Evolutionary conservation across 331 rosid species (phyloP).

Genomic region (Quercus phellos): DNA sequence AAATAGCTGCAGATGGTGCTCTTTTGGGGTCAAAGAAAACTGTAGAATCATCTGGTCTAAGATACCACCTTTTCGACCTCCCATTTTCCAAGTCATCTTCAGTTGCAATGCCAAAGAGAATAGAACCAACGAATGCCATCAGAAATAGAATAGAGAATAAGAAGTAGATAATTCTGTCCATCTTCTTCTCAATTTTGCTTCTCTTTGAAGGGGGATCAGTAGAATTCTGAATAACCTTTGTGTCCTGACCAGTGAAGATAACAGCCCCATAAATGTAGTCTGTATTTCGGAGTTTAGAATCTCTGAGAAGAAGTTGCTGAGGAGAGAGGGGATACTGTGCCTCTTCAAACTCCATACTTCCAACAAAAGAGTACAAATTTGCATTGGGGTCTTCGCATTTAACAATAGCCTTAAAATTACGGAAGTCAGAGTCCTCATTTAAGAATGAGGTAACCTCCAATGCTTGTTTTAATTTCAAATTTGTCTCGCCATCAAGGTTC

Average conservation of each 20-base stretch:
- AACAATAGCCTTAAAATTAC: constrained; percentile 51
- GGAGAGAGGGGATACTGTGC: constrained; percentile 65
- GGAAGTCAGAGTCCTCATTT: constrained; percentile 44
- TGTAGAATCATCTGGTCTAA: constrained; percentile 70
- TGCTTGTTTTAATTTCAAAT: constrained; percentile 80
- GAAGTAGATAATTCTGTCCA: constrained; percentile 84
- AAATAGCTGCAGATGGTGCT: constrained; percentile 54
- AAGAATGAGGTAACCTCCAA: constrained; percentile 70
- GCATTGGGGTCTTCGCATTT: constrained; percentile 98
- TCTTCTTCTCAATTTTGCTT: constrained; percentile 86
- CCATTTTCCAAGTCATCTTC: constrained; percentile 65
- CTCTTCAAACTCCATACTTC: constrained; percentile 62
- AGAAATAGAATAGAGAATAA: constrained; percentile 60
- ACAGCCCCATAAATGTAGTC: constrained; percentile 78
- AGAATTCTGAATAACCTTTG: constrained; percentile 93
- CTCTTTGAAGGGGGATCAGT: constrained; percentile 90
- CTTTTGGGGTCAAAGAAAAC: constrained; percentile 77
- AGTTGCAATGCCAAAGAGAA: constrained; percentile 73
- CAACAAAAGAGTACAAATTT: constrained; percentile 79
- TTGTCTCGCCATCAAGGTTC: constrained; percentile 99
- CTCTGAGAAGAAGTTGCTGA: constrained; percentile 90
- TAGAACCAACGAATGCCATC: constrained; percentile 75
- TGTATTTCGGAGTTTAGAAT: constrained; percentile 90
- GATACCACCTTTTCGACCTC: constrained; percentile 79
- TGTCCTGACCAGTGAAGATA: constrained; percentile 81